Conservation (phyloP, 257 asterid species). For the Jaltomata sinuosa region DNA sequence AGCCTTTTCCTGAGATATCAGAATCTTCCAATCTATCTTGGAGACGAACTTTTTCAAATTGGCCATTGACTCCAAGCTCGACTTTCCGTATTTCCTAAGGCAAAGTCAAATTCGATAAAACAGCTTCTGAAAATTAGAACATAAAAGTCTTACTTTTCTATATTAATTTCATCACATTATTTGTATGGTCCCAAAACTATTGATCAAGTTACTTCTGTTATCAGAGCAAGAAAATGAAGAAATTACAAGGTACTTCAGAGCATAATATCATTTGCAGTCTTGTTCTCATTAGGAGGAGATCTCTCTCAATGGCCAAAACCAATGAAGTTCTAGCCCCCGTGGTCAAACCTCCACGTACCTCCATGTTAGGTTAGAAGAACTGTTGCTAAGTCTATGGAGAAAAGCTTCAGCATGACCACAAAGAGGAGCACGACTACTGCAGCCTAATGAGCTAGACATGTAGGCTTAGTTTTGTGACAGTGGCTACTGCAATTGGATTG, state of each 20-base stretch:
- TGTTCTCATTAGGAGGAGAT: neutral
- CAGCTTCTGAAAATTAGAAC: neutral
- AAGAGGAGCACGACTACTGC: neutral
- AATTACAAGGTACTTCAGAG: neutral
- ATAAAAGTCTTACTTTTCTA: neutral
- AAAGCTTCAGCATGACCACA: neutral
- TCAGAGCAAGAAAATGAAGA: neutral
- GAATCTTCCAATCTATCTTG: neutral
- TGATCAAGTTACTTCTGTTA: neutral
- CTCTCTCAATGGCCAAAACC: neutral
- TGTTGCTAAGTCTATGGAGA: neutral
- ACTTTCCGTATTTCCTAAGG: neutral
- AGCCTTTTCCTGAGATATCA: neutral
- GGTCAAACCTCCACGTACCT: neutral
- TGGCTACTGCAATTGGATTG: neutral
- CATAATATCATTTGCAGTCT: neutral
- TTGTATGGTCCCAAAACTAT: neutral
- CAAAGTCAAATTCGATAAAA: neutral
- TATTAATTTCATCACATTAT: neutral
- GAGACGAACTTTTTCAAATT: neutral
- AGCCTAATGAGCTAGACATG: neutral
- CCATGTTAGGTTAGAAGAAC: neutral
- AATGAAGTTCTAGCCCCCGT: neutral
- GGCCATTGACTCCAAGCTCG: neutral
- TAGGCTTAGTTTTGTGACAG: neutral